Conservation (phyloP, 2,329 filamentous ascomycete species). For the Didymella exigua region DNA sequence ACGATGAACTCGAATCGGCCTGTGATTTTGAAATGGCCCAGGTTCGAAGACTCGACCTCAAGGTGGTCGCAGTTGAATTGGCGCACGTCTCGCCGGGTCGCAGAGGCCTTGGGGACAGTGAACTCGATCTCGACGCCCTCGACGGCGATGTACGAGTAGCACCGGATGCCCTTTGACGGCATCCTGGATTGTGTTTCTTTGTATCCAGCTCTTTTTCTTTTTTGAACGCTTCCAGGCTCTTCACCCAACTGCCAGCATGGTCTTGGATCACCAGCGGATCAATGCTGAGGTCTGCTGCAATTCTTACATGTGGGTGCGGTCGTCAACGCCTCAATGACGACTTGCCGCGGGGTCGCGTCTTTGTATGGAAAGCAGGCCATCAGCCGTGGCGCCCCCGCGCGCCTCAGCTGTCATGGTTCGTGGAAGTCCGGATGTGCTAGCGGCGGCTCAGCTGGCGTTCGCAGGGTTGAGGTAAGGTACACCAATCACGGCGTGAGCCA, state of each 20-base stretch:
- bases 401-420: conserved; percentile 14
- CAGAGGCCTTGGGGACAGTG: conserved; percentile 49
- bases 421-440: background rate
- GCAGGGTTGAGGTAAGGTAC: conserved; percentile 3
- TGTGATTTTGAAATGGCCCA: conserved; percentile 52
- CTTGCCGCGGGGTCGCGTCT: conserved; percentile 10
- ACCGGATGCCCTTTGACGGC: conserved; percentile 45
- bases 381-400: conserved; percentile 4
- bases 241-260: too few relatives aligned
- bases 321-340: conserved; percentile 3
- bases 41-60: conserved; percentile 54
- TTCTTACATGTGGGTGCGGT: background rate
- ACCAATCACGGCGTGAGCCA: conserved; percentile 2
- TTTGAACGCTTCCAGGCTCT: too few relatives aligned
- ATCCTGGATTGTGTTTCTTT: conserved; percentile 19
- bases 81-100: conserved; percentile 41
- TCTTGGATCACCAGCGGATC: too few relatives aligned
- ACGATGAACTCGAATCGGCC: conserved; percentile 54
- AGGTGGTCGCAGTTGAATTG: conserved; percentile 51
- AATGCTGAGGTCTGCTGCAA: background rate
- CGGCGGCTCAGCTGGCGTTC: conserved; percentile 9
- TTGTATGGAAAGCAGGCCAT: conserved; percentile 3
- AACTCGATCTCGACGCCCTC: conserved; percentile 53
- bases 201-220: background rate
- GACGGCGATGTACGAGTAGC: conserved; percentile 44